A percentile compares a stretch with the other conserved stretches of the same genome.
Evolutionary conservation across 345 rosid genomes (phyloP).

Genomic region (Orychophragmus violaceus): DNA sequence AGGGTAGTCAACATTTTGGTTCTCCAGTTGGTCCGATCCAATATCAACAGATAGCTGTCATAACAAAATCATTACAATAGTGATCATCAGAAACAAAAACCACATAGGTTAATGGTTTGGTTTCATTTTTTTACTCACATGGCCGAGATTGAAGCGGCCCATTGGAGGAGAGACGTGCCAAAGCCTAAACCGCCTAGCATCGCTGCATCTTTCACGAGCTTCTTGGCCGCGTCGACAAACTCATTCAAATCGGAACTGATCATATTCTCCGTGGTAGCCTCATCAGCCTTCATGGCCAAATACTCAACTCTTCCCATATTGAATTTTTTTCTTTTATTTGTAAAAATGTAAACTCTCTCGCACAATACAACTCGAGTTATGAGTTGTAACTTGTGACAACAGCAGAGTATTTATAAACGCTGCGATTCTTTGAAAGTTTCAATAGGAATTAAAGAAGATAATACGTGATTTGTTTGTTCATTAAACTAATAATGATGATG

Average conservation of each 20-base stretch:
- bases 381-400: not conserved
- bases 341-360: not conserved
- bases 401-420: constrained; percentile 8
- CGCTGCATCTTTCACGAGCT: constrained; percentile 45
- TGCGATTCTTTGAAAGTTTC: constrained; percentile 14
- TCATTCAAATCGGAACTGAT: constrained; percentile 58
- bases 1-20: constrained; percentile 89
- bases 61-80: not conserved
- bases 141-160: constrained; percentile 82
- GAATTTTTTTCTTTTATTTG: not conserved
- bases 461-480: not conserved
- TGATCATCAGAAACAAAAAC: not conserved
- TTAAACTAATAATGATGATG: not conserved
- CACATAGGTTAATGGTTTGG: not conserved
- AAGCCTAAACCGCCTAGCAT: constrained; percentile 66
- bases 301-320: constrained; percentile 63
- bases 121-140: constrained; percentile 40
- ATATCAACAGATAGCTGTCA: constrained; percentile 68
- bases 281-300: constrained; percentile 61
- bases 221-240: constrained; percentile 48
- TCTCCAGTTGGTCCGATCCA: constrained; percentile 95
- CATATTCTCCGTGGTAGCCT: constrained; percentile 32
- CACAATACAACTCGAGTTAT: constrained; percentile 1
- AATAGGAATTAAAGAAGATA: not conserved
- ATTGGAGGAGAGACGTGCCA: constrained; percentile 77